Conservation (phyloP, 2,329 filamentous ascomycete species). For the Alternaria ventricosa region DNA sequence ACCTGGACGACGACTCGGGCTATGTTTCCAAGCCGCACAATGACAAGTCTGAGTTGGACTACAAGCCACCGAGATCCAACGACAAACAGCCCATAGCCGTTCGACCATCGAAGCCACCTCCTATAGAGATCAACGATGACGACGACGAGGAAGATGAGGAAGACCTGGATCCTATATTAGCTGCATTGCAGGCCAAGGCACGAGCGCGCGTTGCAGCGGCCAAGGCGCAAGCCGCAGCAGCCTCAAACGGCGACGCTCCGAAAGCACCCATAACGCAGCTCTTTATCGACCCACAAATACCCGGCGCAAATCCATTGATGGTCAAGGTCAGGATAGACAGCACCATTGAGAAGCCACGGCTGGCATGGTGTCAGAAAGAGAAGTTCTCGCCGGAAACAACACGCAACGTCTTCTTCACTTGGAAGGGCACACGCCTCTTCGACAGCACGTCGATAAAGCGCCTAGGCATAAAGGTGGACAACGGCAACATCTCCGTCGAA, state of each 20-base stretch:
- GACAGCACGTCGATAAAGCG: constrained; percentile 67
- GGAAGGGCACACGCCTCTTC: constrained; percentile 75
- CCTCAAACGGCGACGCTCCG: constrained; percentile 5
- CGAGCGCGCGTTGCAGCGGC: constrained; percentile 30
- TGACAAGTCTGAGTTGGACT: background rate
- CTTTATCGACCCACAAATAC: constrained; percentile 71
- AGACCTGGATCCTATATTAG: constrained; percentile 36
- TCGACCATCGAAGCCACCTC: constrained; percentile 10
- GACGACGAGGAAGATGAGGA: constrained; percentile 36
- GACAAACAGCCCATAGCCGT: constrained; percentile 9
- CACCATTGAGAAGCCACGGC: constrained; percentile 69
- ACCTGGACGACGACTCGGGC: constrained; percentile 19
- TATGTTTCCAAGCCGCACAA: constrained; percentile 16
- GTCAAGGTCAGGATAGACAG: constrained; percentile 72
- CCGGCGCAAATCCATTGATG: constrained; percentile 65
- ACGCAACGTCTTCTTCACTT: constrained; percentile 75
- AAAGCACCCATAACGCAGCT: constrained; percentile 60
- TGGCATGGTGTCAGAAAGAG: constrained; percentile 73
- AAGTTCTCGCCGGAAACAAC: constrained; percentile 57
- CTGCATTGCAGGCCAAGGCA: constrained; percentile 37
- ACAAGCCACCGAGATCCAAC: background rate
- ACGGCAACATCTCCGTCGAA: constrained; percentile 48
- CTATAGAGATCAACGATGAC: constrained; percentile 6
- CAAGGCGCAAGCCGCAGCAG: constrained; percentile 11
- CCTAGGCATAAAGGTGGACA: constrained; percentile 58